Evolutionary conservation across 2,329 filamentous ascomycete species (phyloP).

Genomic region (Fonsecaea monophora): DNA sequence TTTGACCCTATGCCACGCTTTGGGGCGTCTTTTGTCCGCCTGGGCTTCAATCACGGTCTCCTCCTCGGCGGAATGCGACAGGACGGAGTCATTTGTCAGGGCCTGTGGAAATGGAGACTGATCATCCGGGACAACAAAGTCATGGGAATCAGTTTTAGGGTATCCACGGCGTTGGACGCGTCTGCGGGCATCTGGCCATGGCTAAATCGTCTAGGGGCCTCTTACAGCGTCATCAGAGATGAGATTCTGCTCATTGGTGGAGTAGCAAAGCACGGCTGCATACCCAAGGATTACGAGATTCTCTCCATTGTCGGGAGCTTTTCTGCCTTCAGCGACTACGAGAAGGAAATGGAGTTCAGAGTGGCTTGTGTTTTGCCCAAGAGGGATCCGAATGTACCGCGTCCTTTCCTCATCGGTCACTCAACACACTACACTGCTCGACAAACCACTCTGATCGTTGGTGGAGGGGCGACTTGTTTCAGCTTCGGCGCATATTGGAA

Average conservation of each 20-base stretch:
- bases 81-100: slow-evolving; percentile 67
- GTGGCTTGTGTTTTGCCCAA: slow-evolving; percentile 42
- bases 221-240: slow-evolving; percentile 53
- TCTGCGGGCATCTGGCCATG: slow-evolving; percentile 43
- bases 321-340: slow-evolving; percentile 36
- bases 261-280: slow-evolving; percentile 48
- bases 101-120: slow-evolving; percentile 71
- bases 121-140: slow-evolving; percentile 50
- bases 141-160: slow-evolving; percentile 36
- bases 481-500: slow-evolving; percentile 91
- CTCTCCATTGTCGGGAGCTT: slow-evolving; percentile 48
- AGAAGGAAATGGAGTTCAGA: slow-evolving; percentile 40
- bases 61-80: slow-evolving; percentile 73
- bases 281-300: slow-evolving; percentile 61
- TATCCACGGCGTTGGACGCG: slow-evolving; percentile 36
- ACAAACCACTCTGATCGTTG: slow-evolving; percentile 67
- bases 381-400: slow-evolving; percentile 45
- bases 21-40: slow-evolving; percentile 58
- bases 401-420: slow-evolving; percentile 76
- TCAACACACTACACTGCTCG: slow-evolving; percentile 59
- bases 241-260: slow-evolving; percentile 62
- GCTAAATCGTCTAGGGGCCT: slow-evolving; percentile 59
- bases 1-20: slow-evolving; percentile 59
- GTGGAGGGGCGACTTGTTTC: slow-evolving; percentile 87
- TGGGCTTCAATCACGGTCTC: slow-evolving; percentile 62